These are phyloP conservation scores for Pugionium dolabratum DNA, from an alignment of 345 rosid species.

Conservation along the genomic window DNA sequence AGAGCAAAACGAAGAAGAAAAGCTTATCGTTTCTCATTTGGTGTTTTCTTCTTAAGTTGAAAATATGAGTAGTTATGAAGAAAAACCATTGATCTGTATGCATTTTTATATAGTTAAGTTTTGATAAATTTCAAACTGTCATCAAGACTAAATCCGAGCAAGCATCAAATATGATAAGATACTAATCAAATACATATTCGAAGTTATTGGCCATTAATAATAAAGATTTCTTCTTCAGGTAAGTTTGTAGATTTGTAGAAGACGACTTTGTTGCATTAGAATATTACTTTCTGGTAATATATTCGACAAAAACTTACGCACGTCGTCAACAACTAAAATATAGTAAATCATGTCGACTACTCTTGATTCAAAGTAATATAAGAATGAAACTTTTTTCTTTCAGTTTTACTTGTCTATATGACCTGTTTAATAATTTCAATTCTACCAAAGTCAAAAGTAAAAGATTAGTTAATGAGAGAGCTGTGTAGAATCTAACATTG, in stretches of 20 bases:
- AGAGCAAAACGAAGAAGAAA: neutral
- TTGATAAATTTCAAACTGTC: too few species aligned
- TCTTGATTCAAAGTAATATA: neutral
- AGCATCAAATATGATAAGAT: neutral
- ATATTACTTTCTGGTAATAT: too few species aligned
- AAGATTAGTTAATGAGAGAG: neutral
- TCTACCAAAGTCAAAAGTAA: neutral
- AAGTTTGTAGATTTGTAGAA: neutral
- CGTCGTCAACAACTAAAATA: neutral
- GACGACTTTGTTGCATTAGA: neutral
- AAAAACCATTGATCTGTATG: too few species aligned
- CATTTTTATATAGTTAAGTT: too few species aligned
- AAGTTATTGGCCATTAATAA: neutral
- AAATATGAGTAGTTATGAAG: too few species aligned
- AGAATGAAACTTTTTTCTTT: neutral
- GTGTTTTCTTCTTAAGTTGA: too few species aligned
- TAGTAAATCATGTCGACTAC: neutral
- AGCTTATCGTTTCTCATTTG: too few species aligned
- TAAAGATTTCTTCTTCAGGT: neutral
- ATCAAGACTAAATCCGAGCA: too few species aligned
- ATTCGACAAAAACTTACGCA: neutral
- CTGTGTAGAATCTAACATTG: neutral
- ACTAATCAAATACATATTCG: neutral
- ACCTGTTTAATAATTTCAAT: neutral
- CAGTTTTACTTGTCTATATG: neutral